A percentile compares a stretch with the other conserved stretches of the same genome.
phyloP scores from a whole-genome alignment of 2,329 filamentous ascomycete genomes.

The Huntiella moniliformis region DNA sequence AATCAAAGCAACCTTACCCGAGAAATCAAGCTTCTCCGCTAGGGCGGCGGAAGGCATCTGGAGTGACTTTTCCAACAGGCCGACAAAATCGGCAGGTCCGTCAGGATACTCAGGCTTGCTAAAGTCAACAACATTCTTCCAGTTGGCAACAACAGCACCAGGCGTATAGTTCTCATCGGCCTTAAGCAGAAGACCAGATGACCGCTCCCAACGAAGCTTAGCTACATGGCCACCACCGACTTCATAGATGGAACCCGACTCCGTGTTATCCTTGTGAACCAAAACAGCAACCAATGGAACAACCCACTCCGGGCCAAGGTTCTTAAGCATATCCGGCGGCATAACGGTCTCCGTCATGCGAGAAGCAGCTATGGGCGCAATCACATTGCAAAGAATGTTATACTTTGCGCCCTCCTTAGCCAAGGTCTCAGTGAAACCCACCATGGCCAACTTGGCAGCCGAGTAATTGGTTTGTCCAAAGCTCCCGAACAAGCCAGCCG shows the following conservation, averaged over 20 bases:
- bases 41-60: slow-evolving; percentile 55
- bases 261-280: slow-evolving; percentile 70
- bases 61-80: slow-evolving; percentile 64
- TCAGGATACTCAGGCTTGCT: slow-evolving; percentile 64
- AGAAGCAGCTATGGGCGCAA: slow-evolving; percentile 81
- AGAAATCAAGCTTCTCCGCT: slow-evolving; percentile 61
- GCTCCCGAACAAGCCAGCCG: slow-evolving; percentile 83
- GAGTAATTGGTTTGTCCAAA: slow-evolving; percentile 97
- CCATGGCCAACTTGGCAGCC: slow-evolving; percentile 83
- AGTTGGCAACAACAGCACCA: slow-evolving; percentile 71
- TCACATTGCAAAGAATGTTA: slow-evolving; percentile 89
- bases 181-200: slow-evolving; percentile 74
- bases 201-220: slow-evolving; percentile 89
- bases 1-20: slow-evolving; percentile 66
- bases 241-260: slow-evolving; percentile 84
- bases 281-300: slow-evolving; percentile 81
- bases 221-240: slow-evolving; percentile 81
- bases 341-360: slow-evolving; percentile 92
- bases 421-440: slow-evolving; percentile 93
- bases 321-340: slow-evolving; percentile 77
- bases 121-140: slow-evolving; percentile 76
- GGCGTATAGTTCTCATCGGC: slow-evolving; percentile 77
- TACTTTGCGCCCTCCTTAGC: slow-evolving; percentile 97
- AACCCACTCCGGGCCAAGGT: slow-evolving; percentile 82
- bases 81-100: slow-evolving; percentile 75